These are phyloP conservation scores for Cicer judaicum DNA, from an alignment of 306 rosid species.

Conservation along the genomic window DNA sequence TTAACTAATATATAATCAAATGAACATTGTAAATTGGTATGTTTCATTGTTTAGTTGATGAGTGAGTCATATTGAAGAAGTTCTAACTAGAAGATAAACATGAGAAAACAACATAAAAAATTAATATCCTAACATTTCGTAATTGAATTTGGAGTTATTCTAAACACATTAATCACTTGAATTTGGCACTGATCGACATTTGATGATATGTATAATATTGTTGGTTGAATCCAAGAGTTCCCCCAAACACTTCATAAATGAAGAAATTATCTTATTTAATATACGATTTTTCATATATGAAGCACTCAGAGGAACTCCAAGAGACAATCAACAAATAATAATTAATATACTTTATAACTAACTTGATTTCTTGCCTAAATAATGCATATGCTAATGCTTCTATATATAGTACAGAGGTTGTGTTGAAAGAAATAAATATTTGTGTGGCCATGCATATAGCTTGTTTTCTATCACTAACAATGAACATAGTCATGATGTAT, in stretches of 20 bases:
- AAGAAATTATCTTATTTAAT: neutral
- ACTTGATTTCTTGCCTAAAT: neutral
- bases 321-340: conserved; percentile 16
- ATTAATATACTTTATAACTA: neutral
- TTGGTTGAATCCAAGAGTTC: conserved; percentile 20
- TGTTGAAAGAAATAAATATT: neutral
- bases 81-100: too few relatives aligned
- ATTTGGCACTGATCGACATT: neutral
- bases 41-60: too few relatives aligned
- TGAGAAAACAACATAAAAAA: too few relatives aligned
- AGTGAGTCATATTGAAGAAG: too few relatives aligned
- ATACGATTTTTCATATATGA: neutral
- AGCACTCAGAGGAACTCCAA: conserved; percentile 12
- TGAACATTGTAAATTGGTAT: too few relatives aligned
- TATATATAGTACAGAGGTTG: neutral
- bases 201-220: neutral
- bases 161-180: neutral
- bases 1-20: too few relatives aligned
- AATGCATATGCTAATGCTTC: neutral
- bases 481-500: conserved; percentile 5
- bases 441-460: neutral
- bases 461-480: neutral
- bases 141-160: neutral
- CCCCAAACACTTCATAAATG: conserved; percentile 32
- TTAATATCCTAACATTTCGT: too few relatives aligned